Percentiles rank a stretch among this genome's conserved stretches.
Conservation (phyloP, 768 basidiomycete species). For the Lentinula lateritia region DNA sequence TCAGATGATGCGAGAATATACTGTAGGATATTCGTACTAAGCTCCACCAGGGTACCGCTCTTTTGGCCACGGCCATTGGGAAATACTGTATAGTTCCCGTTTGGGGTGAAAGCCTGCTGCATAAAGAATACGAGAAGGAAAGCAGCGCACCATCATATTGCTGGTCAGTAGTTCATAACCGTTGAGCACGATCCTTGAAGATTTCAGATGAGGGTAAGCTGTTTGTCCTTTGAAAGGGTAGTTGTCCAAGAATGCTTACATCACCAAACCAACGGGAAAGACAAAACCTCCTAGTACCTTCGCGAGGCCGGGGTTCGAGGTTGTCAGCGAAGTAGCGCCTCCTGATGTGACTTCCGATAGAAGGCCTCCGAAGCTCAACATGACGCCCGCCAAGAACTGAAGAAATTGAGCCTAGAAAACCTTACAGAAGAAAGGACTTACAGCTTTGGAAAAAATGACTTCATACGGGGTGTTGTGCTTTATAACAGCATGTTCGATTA, state of each 20-base stretch:
- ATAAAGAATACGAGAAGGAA: not conserved
- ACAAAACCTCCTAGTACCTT: constrained; percentile 63
- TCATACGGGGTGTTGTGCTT: constrained; percentile 65
- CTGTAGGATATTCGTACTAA: constrained; percentile 18
- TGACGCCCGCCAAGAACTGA: constrained; percentile 63
- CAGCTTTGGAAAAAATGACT: constrained; percentile 63
- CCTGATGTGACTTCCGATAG: constrained; percentile 56
- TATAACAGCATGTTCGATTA: constrained; percentile 50
- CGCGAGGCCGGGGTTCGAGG: constrained; percentile 60
- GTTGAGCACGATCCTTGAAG: constrained; percentile 62
- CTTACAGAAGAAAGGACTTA: constrained; percentile 24
- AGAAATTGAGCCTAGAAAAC: not conserved
- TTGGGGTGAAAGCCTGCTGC: not conserved
- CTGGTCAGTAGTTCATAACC: constrained; percentile 69
- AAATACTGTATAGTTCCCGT: constrained; percentile 38
- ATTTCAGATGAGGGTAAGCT: not conserved
- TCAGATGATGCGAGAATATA: not conserved
- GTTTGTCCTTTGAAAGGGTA: not conserved
- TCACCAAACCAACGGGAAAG: constrained; percentile 74
- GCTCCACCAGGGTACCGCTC: constrained; percentile 66
- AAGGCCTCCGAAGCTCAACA: constrained; percentile 73
- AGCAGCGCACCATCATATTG: constrained; percentile 59
- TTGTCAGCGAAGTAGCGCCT: constrained; percentile 45
- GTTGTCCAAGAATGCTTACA: constrained; percentile 34
- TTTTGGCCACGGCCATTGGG: constrained; percentile 61